Conservation (phyloP, 1,284 basidiomycete genomes). For the Sparassis latifolia region DNA sequence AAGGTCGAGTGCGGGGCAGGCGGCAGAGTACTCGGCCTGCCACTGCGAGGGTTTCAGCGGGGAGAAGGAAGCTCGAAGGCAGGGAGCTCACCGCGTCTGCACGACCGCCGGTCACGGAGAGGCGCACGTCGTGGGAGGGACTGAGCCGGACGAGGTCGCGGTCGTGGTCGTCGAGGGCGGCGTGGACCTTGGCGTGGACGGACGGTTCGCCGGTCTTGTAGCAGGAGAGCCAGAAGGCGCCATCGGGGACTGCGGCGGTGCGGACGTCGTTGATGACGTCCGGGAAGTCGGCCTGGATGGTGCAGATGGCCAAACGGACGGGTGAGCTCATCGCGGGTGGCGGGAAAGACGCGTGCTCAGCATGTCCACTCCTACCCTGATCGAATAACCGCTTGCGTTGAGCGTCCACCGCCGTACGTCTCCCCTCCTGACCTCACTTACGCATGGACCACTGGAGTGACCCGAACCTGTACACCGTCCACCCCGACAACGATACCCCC, state of each 20-base stretch:
- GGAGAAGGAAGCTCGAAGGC: constrained; percentile 22
- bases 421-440: too few species aligned
- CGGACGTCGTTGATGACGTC: constrained; percentile 55
- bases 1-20: too few species aligned
- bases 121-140: constrained; percentile 41
- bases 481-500: too few species aligned
- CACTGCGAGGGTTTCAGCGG: constrained; percentile 47
- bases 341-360: too few species aligned
- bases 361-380: too few species aligned
- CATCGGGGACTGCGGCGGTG: constrained; percentile 45
- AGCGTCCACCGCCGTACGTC: too few species aligned
- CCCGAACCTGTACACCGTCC: too few species aligned
- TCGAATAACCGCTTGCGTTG: too few species aligned
- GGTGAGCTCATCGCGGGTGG: too few species aligned
- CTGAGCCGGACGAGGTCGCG: constrained; percentile 35
- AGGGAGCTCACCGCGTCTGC: constrained; percentile 47
- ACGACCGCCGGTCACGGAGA: constrained; percentile 54
- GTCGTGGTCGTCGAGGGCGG: constrained; percentile 45
- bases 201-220: constrained; percentile 49
- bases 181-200: constrained; percentile 53
- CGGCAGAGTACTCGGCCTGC: constrained; percentile 11
- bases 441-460: too few species aligned
- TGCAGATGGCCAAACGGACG: constrained; percentile 39
- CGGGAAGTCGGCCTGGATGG: constrained; percentile 57
- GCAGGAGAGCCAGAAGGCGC: constrained; percentile 69